phyloP scores from a whole-genome alignment of 140 eudicot species.

The Oenanthe javanica region DNA sequence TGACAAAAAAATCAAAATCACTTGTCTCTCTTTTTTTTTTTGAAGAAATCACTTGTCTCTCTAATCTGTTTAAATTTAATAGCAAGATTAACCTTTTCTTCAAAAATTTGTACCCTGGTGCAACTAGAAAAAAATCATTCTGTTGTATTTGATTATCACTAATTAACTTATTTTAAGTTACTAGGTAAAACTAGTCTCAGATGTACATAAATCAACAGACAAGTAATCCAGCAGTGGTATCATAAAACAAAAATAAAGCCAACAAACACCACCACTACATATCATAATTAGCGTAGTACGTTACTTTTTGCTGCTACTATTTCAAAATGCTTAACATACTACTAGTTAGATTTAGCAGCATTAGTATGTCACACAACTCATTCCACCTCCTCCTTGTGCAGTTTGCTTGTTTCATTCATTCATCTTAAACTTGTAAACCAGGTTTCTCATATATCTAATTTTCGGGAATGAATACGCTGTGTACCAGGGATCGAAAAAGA shows the following conservation, averaged over 20 bases:
- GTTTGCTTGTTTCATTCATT: background rate
- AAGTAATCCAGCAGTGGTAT: background rate
- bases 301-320: slow-evolving; percentile 2
- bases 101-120: too few relatives aligned
- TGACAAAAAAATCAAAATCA: too few relatives aligned
- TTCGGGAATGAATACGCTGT: background rate
- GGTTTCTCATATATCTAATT: background rate
- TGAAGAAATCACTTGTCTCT: too few relatives aligned
- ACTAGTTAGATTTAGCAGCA: background rate
- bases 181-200: background rate
- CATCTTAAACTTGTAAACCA: background rate
- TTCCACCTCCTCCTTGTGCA: background rate
- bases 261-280: slow-evolving; percentile 1
- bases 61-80: too few relatives aligned
- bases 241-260: background rate
- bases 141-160: background rate
- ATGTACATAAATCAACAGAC: background rate
- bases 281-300: slow-evolving; percentile 1
- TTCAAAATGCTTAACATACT: background rate
- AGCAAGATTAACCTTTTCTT: too few relatives aligned
- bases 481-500: background rate
- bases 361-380: background rate
- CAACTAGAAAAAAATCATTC: too few relatives aligned
- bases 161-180: background rate
- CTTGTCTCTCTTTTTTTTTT: too few relatives aligned